A percentile compares a stretch with the other conserved stretches of the same genome.
phyloP scores from a whole-genome alignment of 2,329 filamentous ascomycete genomes.

The Colletotrichum sp. region DNA sequence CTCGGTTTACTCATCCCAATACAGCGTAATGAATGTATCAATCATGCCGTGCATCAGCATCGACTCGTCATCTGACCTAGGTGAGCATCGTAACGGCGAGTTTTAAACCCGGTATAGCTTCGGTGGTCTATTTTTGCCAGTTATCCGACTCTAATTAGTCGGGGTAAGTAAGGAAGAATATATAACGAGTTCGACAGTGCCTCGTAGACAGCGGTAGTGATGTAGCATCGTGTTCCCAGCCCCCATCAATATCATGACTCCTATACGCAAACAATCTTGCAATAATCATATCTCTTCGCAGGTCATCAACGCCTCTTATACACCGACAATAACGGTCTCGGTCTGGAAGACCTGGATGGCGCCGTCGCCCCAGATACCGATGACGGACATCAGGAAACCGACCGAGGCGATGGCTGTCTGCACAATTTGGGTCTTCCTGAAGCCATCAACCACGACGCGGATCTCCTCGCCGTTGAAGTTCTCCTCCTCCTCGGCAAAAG shows the following conservation, averaged over 20 bases:
- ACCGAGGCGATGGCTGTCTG: conserved; percentile 59
- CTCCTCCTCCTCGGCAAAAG: conserved; percentile 46
- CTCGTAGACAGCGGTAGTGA: not conserved
- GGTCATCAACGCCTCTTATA: not conserved
- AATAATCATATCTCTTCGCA: not conserved
- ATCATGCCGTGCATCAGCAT: not conserved
- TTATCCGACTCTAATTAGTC: not conserved
- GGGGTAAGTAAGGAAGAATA: not conserved
- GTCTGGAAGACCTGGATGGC: conserved; percentile 30
- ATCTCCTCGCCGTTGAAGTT: conserved; percentile 68
- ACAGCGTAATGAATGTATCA: not conserved
- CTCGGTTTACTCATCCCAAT: not conserved
- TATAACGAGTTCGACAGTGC: conserved; percentile 15
- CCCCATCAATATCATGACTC: conserved; percentile 7
- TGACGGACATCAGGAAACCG: conserved; percentile 65
- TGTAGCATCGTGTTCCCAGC: conserved; percentile 1
- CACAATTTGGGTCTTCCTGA: conserved; percentile 58
- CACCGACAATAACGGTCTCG: conserved; percentile 22
- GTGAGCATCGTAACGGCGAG: not conserved
- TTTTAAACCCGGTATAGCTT: not conserved
- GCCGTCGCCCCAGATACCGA: conserved; percentile 72
- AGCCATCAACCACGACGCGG: conserved; percentile 59
- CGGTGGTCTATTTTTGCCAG: conserved; percentile 15
- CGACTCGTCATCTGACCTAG: not conserved
- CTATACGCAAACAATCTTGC: conserved; percentile 1